A percentile compares a stretch with the other conserved stretches of the same genome.
Evolutionary conservation across 140 eudicot genomes (phyloP).

Genomic region (Anethum foeniculum): DNA sequence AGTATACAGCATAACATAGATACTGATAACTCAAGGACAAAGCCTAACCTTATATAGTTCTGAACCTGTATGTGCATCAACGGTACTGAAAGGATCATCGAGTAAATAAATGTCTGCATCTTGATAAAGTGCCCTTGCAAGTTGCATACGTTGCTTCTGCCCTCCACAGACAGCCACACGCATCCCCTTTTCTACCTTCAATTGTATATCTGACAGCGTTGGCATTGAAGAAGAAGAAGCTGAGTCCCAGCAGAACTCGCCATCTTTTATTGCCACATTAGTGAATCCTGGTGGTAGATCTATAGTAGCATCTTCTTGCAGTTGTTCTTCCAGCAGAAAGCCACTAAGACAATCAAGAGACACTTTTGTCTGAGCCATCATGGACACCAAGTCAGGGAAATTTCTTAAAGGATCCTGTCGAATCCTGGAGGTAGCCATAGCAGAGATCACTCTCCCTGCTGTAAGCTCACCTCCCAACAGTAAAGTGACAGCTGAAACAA

Average conservation of each 20-base stretch:
- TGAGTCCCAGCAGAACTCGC: constrained; percentile 72
- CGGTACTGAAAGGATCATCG: too few species aligned
- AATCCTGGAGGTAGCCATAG: constrained; percentile 83
- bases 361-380: constrained; percentile 97
- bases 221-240: too few species aligned
- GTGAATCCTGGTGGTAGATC: constrained; percentile 52
- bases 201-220: too few species aligned
- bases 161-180: too few species aligned
- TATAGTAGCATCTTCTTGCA: constrained; percentile 63
- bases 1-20: background rate
- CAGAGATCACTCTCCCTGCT: constrained; percentile 82
- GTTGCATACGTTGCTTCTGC: too few species aligned
- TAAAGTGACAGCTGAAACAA: constrained; percentile 78
- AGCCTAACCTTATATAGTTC: too few species aligned
- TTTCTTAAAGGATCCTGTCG: constrained; percentile 89
- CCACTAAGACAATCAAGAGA: constrained; percentile 72
- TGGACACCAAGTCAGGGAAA: constrained; percentile 81
- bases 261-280: constrained; percentile 59
- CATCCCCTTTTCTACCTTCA: too few species aligned
- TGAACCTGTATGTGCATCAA: too few species aligned
- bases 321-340: constrained; percentile 64
- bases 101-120: too few species aligned
- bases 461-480: constrained; percentile 72
- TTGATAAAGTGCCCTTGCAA: too few species aligned
- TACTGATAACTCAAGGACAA: background rate